phyloP scores from a whole-genome alignment of 129 eudicot genomes.

The Lactuca saligna region DNA sequence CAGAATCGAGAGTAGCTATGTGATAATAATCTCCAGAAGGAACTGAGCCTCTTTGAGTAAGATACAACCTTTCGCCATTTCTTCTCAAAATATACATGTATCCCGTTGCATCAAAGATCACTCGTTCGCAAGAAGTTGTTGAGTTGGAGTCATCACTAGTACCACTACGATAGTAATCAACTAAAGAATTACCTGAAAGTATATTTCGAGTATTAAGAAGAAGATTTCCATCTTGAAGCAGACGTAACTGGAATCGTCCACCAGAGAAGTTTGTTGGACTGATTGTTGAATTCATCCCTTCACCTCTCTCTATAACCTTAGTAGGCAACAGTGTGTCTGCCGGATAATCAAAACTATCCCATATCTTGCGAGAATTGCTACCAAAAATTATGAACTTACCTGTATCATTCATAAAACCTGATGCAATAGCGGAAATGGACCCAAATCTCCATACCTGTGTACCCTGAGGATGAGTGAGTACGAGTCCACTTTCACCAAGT shows the following conservation, averaged over 20 bases:
- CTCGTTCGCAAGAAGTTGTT: constrained; percentile 22
- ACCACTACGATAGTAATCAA: constrained; percentile 14
- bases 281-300: constrained; percentile 34
- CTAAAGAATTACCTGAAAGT: neutral
- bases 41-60: constrained; percentile 2
- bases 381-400: constrained; percentile 52
- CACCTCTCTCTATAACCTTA: constrained; percentile 35
- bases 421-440: constrained; percentile 9
- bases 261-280: constrained; percentile 38
- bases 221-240: constrained; percentile 46
- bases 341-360: constrained; percentile 58
- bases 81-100: constrained; percentile 25
- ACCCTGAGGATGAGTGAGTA: constrained; percentile 49
- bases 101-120: constrained; percentile 37
- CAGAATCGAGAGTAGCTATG: constrained; percentile 47
- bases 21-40: constrained; percentile 29
- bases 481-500: constrained; percentile 30
- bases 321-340: constrained; percentile 64
- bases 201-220: constrained; percentile 29
- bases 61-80: constrained; percentile 26
- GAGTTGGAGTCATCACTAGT: constrained; percentile 9
- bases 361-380: constrained; percentile 26
- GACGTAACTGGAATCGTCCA: constrained; percentile 38
- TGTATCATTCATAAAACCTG: constrained; percentile 49
- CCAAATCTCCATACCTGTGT: constrained; percentile 29